Conservation (phyloP, 2,329 filamentous ascomycete species). For the Cercospora citrullina region DNA sequence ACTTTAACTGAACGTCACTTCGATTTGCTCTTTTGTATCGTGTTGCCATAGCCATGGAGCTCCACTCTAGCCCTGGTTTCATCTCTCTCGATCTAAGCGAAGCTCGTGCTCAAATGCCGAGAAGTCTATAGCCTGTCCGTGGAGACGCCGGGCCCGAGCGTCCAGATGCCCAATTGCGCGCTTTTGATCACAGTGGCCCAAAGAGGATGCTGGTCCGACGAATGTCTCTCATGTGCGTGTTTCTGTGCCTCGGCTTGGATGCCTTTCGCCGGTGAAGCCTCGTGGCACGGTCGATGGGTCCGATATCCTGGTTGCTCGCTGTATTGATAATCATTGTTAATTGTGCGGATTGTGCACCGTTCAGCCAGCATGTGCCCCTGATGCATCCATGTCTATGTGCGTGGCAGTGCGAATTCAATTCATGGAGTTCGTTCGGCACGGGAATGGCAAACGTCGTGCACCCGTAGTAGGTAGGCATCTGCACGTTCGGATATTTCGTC, state of each 20-base stretch:
- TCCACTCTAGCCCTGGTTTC: slow-evolving; percentile 6
- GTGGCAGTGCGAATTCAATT: not conserved
- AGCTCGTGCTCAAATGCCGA: slow-evolving; percentile 15
- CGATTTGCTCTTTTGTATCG: slow-evolving; percentile 5
- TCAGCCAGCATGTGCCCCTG: not conserved
- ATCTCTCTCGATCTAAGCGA: slow-evolving; percentile 17
- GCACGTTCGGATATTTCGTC: not conserved
- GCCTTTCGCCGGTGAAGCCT: not conserved
- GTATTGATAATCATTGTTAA: slow-evolving; percentile 4
- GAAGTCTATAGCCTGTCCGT: slow-evolving; percentile 15
- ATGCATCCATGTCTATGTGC: not conserved
- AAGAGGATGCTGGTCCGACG: slow-evolving; percentile 13
- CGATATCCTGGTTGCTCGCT: slow-evolving; percentile 1
- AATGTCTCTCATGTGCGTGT: slow-evolving; percentile 1
- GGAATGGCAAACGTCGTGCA: not conserved
- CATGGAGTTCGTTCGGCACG: not conserved
- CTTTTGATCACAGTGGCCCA: slow-evolving; percentile 2
- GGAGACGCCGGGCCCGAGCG: slow-evolving; percentile 16
- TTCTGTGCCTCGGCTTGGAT: not conserved
- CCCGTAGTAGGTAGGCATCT: not conserved
- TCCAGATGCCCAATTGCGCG: slow-evolving; percentile 1
- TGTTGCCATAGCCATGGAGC: not conserved
- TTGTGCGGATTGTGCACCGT: not conserved
- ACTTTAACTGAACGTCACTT: slow-evolving; percentile 21
- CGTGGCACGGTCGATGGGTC: not conserved